Evolutionary conservation across 495 filamentous ascomycete species (phyloP), one percentile per base, ranked within the genome.

Genomic region (Aspergillus sclerotiicarbonarius): DNA sequence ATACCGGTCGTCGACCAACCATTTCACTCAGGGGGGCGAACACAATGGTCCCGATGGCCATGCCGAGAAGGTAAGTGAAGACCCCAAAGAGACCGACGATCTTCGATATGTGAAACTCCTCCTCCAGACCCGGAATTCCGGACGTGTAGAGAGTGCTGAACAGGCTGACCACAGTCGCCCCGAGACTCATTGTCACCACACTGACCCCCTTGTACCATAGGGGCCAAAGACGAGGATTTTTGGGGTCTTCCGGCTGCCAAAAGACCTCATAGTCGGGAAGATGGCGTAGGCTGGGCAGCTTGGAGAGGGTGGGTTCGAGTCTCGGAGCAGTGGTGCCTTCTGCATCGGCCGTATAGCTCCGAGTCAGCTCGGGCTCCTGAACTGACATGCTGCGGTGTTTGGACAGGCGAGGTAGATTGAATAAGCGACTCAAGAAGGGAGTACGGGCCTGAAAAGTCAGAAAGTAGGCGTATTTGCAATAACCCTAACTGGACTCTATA

Each of bases 21-120:
- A 92, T 76, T 69, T 94, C 90, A 45, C 80, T 84, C 57, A 91
- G 67, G 0, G 89, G 88, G 33, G 90, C 90, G 15, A 90, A 73
- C 5, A 92, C 60, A 37, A 94, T 64, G 37, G 80, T 83, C 0
- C 90, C 90, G 3, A 76, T 64, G 0, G 87, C 90, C 44, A 92
- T 74, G 0, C 90, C 72, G 2, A 75, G 19, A 13, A 75, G 63
- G 58, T 92, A 94, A 6, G 83, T 88, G 1, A 89, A 92, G 39
- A 93, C 75, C 1, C 90, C 90, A 2, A 93, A 72, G 1, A 89
- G 87, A 5, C 80, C 82, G 20, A 87, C 59, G 0, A 84, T 77
- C 50, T 82, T 74, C 12, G 72, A 80, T 29, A 86, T 76, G 51
- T 78, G 64, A 64, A 90, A 93, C 44, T 88, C 82, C 19, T 78